phyloP scores from a whole-genome alignment of 192 early-diverging fungal species.

The Coemansia sp. region DNA sequence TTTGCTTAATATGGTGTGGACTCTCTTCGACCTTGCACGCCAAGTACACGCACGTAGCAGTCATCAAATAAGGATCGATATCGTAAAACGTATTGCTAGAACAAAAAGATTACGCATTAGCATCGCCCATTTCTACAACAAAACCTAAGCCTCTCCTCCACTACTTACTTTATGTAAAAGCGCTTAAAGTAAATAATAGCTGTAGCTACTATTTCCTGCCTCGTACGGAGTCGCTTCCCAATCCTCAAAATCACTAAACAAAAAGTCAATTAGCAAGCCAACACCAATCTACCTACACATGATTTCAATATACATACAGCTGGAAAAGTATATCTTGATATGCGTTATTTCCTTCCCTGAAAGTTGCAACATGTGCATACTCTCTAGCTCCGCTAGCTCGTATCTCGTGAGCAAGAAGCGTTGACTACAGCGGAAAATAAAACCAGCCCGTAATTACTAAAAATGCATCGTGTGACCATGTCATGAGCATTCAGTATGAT shows the following conservation, averaged over 20 bases:
- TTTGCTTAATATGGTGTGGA: conserved; percentile 63
- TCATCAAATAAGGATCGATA: conserved; percentile 78
- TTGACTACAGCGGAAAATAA: conserved; percentile 22
- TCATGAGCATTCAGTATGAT: neutral
- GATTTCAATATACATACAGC: conserved; percentile 17
- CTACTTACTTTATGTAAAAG: conserved; percentile 80
- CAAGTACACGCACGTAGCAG: conserved; percentile 79
- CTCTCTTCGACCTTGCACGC: conserved; percentile 89
- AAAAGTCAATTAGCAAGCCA: neutral
- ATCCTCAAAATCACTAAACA: conserved; percentile 73
- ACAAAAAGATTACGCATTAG: neutral
- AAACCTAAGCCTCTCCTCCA: neutral
- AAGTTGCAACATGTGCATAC: conserved; percentile 23
- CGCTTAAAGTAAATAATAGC: conserved; percentile 86
- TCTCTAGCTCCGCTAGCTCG: conserved; percentile 39
- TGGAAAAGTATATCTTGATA: conserved; percentile 41
- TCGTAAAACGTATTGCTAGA: conserved; percentile 68
- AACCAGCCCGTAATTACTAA: neutral
- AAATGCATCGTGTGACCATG: neutral
- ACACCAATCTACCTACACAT: neutral
- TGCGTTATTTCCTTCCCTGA: conserved; percentile 19
- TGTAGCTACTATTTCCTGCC: conserved; percentile 83
- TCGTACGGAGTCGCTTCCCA: conserved; percentile 65
- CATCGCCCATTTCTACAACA: neutral
- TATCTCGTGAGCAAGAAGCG: conserved; percentile 45